phyloP scores from a whole-genome alignment of 2,329 filamentous ascomycete species.

The Neoarthrinium moseri region DNA sequence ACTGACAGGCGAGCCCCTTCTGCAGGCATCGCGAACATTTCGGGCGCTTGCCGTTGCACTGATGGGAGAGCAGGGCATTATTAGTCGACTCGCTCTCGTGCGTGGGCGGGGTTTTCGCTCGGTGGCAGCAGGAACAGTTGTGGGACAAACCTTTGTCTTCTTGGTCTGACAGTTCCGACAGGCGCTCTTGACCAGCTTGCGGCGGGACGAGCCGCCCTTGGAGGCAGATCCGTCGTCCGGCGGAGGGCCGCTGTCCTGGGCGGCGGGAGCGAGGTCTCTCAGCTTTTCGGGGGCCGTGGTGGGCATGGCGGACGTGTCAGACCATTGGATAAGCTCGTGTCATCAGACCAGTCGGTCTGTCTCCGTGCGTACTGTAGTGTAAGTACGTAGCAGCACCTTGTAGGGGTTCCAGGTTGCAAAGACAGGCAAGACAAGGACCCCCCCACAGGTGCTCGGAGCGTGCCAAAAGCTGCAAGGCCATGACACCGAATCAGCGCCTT shows the following conservation, averaged over 20 bases:
- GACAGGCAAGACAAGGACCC: too few relatives aligned
- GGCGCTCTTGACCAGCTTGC: slow-evolving; percentile 1
- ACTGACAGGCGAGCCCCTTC: background rate
- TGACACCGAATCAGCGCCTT: too few relatives aligned
- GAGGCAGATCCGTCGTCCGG: background rate
- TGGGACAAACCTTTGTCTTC: slow-evolving; percentile 4
- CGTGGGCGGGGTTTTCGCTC: too few relatives aligned
- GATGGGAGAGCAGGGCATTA: background rate
- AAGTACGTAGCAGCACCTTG: too few relatives aligned
- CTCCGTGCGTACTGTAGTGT: too few relatives aligned
- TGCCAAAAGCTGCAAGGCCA: too few relatives aligned
- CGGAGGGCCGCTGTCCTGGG: background rate
- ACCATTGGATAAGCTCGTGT: too few relatives aligned
- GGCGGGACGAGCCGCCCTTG: background rate
- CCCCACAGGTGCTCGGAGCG: too few relatives aligned
- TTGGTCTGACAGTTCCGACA: slow-evolving; percentile 3
- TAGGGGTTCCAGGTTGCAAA: too few relatives aligned
- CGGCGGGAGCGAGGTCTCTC: slow-evolving; percentile 1
- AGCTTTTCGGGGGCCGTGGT: background rate
- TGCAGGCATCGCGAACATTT: slow-evolving; percentile 1
- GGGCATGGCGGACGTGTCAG: background rate
- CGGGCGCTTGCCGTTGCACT: slow-evolving; percentile 7
- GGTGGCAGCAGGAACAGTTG: background rate
- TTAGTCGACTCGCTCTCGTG: too few relatives aligned
- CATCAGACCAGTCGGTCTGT: too few relatives aligned